Conservation (phyloP, 2,329 filamentous ascomycete species). For the Coniochaeta pulveracea region DNA sequence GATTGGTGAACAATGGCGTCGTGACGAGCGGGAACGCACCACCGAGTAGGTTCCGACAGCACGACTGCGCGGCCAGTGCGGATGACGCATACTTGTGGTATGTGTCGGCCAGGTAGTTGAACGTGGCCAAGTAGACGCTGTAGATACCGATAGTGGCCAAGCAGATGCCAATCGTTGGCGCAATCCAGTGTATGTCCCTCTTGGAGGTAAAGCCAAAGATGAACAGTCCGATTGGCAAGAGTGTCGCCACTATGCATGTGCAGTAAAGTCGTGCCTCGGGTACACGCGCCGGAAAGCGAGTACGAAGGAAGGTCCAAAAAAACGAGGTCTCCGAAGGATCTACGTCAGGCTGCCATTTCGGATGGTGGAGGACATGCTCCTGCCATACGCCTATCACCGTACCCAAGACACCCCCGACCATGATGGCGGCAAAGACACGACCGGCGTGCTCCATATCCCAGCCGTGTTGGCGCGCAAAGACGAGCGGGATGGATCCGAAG, state of each 20-base stretch:
- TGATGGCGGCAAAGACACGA: conserved; percentile 64
- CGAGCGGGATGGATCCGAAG: conserved; percentile 68
- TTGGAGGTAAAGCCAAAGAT: conserved; percentile 66
- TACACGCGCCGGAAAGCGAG: conserved; percentile 34
- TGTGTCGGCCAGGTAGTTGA: conserved; percentile 86
- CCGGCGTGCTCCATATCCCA: conserved; percentile 60
- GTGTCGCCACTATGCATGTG: conserved; percentile 60
- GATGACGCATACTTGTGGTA: conserved; percentile 80
- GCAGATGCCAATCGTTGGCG: conserved; percentile 56
- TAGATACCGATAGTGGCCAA: conserved; percentile 80
- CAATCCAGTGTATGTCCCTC: conserved; percentile 56
- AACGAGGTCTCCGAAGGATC: conserved; percentile 13
- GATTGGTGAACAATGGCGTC: conserved; percentile 55
- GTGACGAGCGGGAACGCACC: conserved; percentile 75
- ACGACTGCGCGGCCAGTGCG: conserved; percentile 76
- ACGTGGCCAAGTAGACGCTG: conserved; percentile 75
- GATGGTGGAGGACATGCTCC: conserved; percentile 49
- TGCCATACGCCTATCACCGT: conserved; percentile 62
- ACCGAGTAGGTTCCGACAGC: conserved; percentile 73
- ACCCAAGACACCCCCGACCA: conserved; percentile 52
- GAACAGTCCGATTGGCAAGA: conserved; percentile 72
- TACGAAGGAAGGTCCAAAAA: conserved; percentile 34
- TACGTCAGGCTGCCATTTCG: conserved; percentile 20
- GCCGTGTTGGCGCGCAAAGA: conserved; percentile 56
- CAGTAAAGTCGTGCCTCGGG: conserved; percentile 80